Conservation (phyloP, 257 asterid genomes). For the Lantana camara region DNA sequence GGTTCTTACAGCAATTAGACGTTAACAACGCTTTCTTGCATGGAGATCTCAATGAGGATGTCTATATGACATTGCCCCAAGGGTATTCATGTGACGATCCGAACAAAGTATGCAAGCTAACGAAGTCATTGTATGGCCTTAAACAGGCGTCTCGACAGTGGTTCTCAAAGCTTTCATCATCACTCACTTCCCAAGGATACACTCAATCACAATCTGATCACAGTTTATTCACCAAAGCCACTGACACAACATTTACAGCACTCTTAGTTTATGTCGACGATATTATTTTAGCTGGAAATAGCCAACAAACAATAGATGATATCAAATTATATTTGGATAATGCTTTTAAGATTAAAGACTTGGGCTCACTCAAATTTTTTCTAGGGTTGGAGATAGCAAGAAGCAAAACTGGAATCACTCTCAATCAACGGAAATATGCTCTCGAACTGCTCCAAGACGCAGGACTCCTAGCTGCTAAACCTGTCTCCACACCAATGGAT, state of each 20-base stretch:
- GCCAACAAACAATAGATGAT: not conserved
- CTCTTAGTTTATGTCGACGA: not conserved
- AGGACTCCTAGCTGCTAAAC: no score
- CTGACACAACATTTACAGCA: not conserved
- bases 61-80: not conserved
- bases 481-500: no score
- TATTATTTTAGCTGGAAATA: not conserved
- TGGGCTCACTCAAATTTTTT: no score
- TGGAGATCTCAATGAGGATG: not conserved
- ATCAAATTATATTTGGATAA: not conserved
- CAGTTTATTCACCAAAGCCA: not conserved
- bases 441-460: no score
- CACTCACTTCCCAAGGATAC: not conserved
- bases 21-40: not conserved
- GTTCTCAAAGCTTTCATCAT: not conserved
- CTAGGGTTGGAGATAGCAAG: no score
- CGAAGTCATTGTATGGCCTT: not conserved
- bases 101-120: not conserved
- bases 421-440: no score
- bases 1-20: not conserved
- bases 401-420: no score
- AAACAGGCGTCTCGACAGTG: not conserved
- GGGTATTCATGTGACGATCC: not conserved
- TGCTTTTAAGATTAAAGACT: no score
- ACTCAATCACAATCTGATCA: not conserved